A percentile compares a stretch with the other conserved stretches of the same genome.
These are phyloP conservation scores for Plasmodium sp. DNA, from an alignment of 169 alveolate genomes.

Conservation along the genomic window DNA sequence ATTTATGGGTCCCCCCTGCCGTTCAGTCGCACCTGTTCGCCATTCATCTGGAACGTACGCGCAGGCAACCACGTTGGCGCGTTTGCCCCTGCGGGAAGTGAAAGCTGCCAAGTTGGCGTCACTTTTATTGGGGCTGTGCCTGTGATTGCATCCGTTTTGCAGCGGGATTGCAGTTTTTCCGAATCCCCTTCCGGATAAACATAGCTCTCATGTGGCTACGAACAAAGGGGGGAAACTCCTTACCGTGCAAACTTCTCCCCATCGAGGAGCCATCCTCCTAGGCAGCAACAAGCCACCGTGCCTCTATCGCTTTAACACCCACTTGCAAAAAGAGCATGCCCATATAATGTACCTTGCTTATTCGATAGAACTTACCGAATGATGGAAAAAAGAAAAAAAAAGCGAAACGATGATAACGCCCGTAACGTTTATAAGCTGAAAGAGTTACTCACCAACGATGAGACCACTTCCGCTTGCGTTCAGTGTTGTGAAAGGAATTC, in stretches of 20 bases:
- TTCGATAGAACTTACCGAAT: not conserved
- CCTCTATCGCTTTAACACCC: not conserved
- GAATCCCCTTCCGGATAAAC: not conserved
- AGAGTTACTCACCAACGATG: constrained; percentile 7
- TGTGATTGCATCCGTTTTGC: not conserved
- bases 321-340: not conserved
- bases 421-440: not conserved
- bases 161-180: not conserved
- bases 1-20: not conserved
- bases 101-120: not conserved
- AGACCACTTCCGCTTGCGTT: constrained; percentile 11
- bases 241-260: not conserved
- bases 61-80: not conserved
- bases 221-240: not conserved
- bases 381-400: not conserved
- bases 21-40: not conserved
- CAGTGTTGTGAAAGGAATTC: constrained; percentile 45
- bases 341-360: not conserved
- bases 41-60: not conserved
- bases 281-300: not conserved
- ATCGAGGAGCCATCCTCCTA: not conserved
- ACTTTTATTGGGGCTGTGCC: not conserved
- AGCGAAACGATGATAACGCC: not conserved
- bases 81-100: not conserved
- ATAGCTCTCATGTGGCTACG: not conserved